Percentiles rank a stretch among this genome's conserved stretches.
phyloP scores from a whole-genome alignment of 2,329 filamentous ascomycete species.

The Fusarium irregulare region DNA sequence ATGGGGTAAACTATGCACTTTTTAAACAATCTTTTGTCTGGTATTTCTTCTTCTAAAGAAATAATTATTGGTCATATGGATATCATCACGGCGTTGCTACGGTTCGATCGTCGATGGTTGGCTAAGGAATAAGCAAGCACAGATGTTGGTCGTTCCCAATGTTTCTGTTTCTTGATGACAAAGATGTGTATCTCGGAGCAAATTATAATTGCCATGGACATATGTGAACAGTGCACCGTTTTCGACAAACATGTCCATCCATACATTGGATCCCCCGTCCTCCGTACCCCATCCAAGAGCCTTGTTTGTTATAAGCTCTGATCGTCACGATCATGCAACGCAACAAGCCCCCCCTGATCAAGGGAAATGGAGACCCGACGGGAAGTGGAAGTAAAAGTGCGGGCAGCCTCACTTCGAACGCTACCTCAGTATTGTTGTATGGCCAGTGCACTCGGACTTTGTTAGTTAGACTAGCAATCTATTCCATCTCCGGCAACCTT shows the following conservation, averaged over 20 bases:
- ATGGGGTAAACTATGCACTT: neutral
- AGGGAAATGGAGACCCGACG: slow-evolving; percentile 11
- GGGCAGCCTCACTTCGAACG: slow-evolving; percentile 27
- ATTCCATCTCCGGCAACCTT: slow-evolving; percentile 9
- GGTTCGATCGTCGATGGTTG: neutral
- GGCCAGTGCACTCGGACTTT: slow-evolving; percentile 17
- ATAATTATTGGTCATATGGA: neutral
- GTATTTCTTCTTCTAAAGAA: neutral
- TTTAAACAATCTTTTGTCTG: neutral
- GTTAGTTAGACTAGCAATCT: neutral
- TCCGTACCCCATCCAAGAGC: slow-evolving; percentile 21
- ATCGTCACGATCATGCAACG: slow-evolving; percentile 32
- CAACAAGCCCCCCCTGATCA: slow-evolving; percentile 22
- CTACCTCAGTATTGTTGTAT: slow-evolving; percentile 1
- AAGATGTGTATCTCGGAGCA: neutral
- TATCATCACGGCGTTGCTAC: neutral
- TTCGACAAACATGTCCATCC: neutral
- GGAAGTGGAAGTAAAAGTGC: slow-evolving; percentile 5
- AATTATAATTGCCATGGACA: slow-evolving; percentile 5
- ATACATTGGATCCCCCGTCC: slow-evolving; percentile 4
- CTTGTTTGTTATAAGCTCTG: slow-evolving; percentile 25
- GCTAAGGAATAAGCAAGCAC: neutral
- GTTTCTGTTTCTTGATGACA: neutral
- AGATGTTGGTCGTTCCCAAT: neutral
- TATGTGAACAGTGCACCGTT: neutral